A percentile compares a stretch with the other conserved stretches of the same genome.
phyloP scores from a whole-genome alignment of 169 alveolate genomes.

The Eimeria maxima region DNA sequence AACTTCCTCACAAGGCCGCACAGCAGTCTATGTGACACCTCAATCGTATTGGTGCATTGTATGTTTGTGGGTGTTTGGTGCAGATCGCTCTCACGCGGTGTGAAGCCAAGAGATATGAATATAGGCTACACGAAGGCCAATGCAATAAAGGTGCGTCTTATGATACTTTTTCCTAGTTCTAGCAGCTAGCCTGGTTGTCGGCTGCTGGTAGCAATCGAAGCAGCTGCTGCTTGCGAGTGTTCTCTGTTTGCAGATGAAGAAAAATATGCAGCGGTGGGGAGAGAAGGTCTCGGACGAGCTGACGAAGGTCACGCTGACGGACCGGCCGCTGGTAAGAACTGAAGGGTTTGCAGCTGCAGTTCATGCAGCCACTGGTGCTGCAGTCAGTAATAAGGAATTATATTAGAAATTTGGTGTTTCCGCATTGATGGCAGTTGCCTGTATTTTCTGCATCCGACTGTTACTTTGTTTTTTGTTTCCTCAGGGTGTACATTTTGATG shows the following conservation, averaged over 20 bases:
- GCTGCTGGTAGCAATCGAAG: neutral
- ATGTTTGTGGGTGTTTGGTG: neutral
- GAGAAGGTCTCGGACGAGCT: constrained; percentile 92
- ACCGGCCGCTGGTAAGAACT: constrained; percentile 87
- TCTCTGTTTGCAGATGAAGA: constrained; percentile 90
- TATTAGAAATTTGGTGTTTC: neutral
- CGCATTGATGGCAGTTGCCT: neutral
- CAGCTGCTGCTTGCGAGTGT: neutral
- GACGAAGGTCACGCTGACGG: constrained; percentile 94
- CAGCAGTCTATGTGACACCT: too few relatives aligned
- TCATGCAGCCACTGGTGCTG: neutral
- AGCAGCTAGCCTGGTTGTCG: neutral
- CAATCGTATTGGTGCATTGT: too few relatives aligned
- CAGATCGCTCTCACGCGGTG: constrained; percentile 96
- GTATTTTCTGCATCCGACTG: neutral
- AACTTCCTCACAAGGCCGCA: too few relatives aligned
- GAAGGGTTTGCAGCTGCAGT: neutral
- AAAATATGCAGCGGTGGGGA: constrained; percentile 93
- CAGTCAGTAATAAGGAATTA: neutral
- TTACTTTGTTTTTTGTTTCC: neutral
- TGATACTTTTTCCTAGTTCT: neutral
- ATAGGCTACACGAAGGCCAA: constrained; percentile 95
- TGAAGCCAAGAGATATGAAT: constrained; percentile 95
- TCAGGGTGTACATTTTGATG: constrained; percentile 86
- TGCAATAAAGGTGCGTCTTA: constrained; percentile 84